Evolutionary conservation across 1,284 basidiomycete genomes (phyloP).

Genomic region (Pholiota adiposa): DNA sequence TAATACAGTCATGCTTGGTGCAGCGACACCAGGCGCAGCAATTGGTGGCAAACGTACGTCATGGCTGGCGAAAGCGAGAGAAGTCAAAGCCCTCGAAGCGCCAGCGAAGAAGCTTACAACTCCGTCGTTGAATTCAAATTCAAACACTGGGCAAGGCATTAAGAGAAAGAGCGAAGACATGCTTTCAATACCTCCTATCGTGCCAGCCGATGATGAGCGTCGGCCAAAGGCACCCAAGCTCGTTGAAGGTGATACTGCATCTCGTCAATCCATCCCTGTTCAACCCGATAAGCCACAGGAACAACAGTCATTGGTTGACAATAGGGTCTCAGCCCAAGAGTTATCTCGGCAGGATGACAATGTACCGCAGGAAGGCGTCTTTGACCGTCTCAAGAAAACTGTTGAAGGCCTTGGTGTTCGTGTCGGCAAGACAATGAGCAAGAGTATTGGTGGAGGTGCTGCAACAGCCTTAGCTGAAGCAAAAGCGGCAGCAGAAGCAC

Average conservation of each 20-base stretch:
- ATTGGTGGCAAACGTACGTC: constrained; percentile 68
- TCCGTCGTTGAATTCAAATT: constrained; percentile 7
- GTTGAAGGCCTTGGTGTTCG: constrained; percentile 70
- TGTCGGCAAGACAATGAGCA: constrained; percentile 61
- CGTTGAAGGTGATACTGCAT: constrained; percentile 35
- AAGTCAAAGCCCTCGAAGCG: constrained; percentile 71
- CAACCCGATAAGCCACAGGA: constrained; percentile 7
- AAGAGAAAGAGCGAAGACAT: constrained; percentile 76
- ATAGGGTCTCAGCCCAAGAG: no score
- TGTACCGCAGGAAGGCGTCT: constrained; percentile 47
- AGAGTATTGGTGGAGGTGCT: constrained; percentile 61
- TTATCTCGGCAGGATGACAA: no score
- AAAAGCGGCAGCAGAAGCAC: constrained; percentile 70
- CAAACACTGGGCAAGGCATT: constrained; percentile 27
- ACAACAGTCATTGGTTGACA: no score
- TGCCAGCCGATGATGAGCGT: constrained; percentile 42
- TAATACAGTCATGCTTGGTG: constrained; percentile 34
- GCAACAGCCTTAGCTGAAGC: constrained; percentile 68
- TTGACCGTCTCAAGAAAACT: constrained; percentile 68
- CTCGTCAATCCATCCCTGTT: constrained; percentile 30
- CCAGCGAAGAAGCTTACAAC: constrained; percentile 43
- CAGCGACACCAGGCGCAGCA: constrained; percentile 47
- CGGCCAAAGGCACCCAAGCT: constrained; percentile 54
- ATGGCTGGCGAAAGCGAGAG: constrained; percentile 77
- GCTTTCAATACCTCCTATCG: constrained; percentile 18